Evolutionary conservation across 768 basidiomycete species (phyloP), one percentile per base, ranked within the genome.

Genomic region (Dentipellis sp.): DNA sequence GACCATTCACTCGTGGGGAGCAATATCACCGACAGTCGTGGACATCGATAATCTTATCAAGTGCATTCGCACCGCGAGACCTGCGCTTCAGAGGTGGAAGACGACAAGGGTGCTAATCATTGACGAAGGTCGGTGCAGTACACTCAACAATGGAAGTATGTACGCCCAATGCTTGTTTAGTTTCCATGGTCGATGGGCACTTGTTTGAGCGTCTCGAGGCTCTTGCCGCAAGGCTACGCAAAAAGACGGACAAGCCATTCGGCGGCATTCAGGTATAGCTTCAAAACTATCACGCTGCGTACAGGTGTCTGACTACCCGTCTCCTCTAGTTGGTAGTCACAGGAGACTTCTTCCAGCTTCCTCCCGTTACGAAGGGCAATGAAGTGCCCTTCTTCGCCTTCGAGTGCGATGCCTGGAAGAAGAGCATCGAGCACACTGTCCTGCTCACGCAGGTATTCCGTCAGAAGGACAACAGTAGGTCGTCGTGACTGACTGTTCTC

Each of bases 401-500:
- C 64, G 82, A 88, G 62, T 81, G 83, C 16, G 68, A 74, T 42
- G 69, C 71, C 23, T 84, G 83, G 83, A 72, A 76, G 50, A 67
- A 73, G n/a, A 79, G 82, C 58, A 72, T 83, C 50, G 74, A 80
- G 50, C 69, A 74, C 51, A 86, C 80, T 1, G 75, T 88, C 56
- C 84, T 78, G 52, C 73, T 91, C 2, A 82, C 75, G 4, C 80
- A 86, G 61, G 88, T 91, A 4, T 90, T 86, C 68, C 69, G 88
- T 23, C 88, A 91, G 65, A 88, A 83, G 53, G 86, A 88, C 64
- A 74, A 78, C 47, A 69, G 86, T 86, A 29, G 29, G 29, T 59
- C 60, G 29, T 59, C 60, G 10, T 23, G 22, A 14, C n/a, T 4
- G 21, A 2, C 29, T 1, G 12, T 1, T 29, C 7, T 50, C 10